Conservation (phyloP, 495 filamentous ascomycete genomes). For the Echria macrotheca region DNA sequence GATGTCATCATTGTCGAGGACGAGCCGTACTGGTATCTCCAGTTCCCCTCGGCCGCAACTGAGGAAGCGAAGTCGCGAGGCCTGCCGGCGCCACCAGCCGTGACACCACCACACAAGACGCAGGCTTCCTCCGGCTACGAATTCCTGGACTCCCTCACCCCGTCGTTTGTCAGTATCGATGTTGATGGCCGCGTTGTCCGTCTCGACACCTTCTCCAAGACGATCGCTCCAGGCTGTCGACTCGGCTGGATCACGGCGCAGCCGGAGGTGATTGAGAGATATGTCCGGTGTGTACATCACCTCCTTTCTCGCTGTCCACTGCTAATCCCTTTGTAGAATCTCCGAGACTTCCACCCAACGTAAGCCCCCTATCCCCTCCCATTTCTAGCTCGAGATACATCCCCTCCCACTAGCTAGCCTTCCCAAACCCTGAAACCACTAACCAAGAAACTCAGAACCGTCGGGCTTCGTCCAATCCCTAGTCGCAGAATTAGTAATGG, state of each 20-base stretch:
- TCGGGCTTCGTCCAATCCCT: constrained; percentile 83
- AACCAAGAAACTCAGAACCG: no score
- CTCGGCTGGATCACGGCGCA: constrained; percentile 83
- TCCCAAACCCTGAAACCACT: no score
- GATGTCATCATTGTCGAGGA: constrained; percentile 93
- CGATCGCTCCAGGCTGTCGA: constrained; percentile 72
- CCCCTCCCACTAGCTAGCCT: no score
- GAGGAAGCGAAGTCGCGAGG: constrained; percentile 45
- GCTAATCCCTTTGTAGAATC: no score
- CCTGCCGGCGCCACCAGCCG: constrained; percentile 2
- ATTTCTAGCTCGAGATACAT: no score
- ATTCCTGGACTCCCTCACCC: constrained; percentile 81
- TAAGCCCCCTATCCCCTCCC: no score
- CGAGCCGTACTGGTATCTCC: constrained; percentile 94
- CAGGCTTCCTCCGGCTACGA: constrained; percentile 60
- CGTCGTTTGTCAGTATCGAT: constrained; percentile 67
- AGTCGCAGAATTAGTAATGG: constrained; percentile 71
- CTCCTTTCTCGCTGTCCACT: no score
- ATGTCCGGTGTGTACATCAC: no score
- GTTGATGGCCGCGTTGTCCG: constrained; percentile 81
- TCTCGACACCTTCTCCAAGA: constrained; percentile 79
- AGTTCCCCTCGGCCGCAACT: constrained; percentile 64
- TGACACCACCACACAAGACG: constrained; percentile 2
- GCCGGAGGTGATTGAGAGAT: constrained; percentile 66
- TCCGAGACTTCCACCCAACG: constrained; percentile 68